Evolutionary conservation across 2,329 filamentous ascomycete genomes (phyloP).

Genomic region (Trichoderma semiorbis): DNA sequence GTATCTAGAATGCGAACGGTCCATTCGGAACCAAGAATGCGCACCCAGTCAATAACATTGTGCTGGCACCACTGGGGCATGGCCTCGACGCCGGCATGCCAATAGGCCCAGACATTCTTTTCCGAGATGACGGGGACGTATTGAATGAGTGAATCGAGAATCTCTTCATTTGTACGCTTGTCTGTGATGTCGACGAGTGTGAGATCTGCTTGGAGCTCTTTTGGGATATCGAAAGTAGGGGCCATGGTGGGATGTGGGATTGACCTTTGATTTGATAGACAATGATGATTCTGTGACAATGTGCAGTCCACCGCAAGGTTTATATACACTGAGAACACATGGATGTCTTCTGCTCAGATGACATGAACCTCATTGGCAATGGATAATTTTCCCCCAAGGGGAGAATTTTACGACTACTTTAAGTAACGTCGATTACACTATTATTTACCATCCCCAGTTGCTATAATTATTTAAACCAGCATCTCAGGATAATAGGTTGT

Average conservation of each 20-base stretch:
- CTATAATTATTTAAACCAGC: not conserved
- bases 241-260: not conserved
- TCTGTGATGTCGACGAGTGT: not conserved
- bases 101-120: constrained; percentile 44
- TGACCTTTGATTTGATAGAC: not conserved
- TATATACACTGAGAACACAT: not conserved
- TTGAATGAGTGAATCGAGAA: not conserved
- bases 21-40: constrained; percentile 33
- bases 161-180: not conserved
- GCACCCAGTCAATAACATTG: constrained; percentile 38
- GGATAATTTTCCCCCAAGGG: not conserved
- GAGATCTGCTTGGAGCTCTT: not conserved
- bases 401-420: not conserved
- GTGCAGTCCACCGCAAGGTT: not conserved
- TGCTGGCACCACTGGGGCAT: constrained; percentile 28
- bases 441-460: not conserved
- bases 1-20: constrained; percentile 39
- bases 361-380: not conserved
- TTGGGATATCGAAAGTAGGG: not conserved
- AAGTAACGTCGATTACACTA: not conserved
- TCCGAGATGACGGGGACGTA: constrained; percentile 25
- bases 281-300: not conserved
- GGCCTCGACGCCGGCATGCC: constrained; percentile 34
- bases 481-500: not conserved
- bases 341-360: not conserved